A percentile compares a stretch with the other conserved stretches of the same genome.
Evolutionary conservation across 2,329 filamentous ascomycete species (phyloP).

Genomic region (Penicillium corylophilum): DNA sequence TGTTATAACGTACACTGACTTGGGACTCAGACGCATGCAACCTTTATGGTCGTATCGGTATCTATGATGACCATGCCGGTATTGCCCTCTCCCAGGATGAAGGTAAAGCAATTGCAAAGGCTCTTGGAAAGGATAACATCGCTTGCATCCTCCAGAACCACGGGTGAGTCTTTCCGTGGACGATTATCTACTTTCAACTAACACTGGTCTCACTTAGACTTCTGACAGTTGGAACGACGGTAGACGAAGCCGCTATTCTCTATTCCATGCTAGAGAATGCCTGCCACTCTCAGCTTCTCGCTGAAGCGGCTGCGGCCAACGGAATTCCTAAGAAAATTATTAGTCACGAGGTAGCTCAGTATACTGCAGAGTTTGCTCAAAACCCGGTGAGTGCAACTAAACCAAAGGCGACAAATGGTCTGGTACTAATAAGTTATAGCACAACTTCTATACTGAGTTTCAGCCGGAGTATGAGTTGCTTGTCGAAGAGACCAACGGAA

Average conservation of each 20-base stretch:
- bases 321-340: constrained; percentile 38
- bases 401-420: background rate
- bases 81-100: constrained; percentile 43
- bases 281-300: constrained; percentile 43
- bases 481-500: constrained; percentile 39
- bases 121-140: constrained; percentile 42
- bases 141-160: constrained; percentile 45
- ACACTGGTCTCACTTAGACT: constrained; percentile 25
- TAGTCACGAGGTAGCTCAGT: constrained; percentile 33
- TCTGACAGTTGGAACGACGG: constrained; percentile 41
- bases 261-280: constrained; percentile 43
- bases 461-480: constrained; percentile 41
- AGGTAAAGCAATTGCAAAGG: constrained; percentile 38
- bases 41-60: constrained; percentile 37
- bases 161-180: constrained; percentile 24
- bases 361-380: constrained; percentile 37
- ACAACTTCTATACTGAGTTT: constrained; percentile 42
- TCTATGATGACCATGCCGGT: constrained; percentile 44
- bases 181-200: constrained; percentile 20
- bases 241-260: constrained; percentile 42
- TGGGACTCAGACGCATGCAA: constrained; percentile 37
- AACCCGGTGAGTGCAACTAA: constrained; percentile 30
- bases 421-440: constrained; percentile 25
- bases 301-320: constrained; percentile 43
- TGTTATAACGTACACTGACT: background rate